phyloP scores from a whole-genome alignment of 1,284 basidiomycete species.

The Trametes sp. region DNA sequence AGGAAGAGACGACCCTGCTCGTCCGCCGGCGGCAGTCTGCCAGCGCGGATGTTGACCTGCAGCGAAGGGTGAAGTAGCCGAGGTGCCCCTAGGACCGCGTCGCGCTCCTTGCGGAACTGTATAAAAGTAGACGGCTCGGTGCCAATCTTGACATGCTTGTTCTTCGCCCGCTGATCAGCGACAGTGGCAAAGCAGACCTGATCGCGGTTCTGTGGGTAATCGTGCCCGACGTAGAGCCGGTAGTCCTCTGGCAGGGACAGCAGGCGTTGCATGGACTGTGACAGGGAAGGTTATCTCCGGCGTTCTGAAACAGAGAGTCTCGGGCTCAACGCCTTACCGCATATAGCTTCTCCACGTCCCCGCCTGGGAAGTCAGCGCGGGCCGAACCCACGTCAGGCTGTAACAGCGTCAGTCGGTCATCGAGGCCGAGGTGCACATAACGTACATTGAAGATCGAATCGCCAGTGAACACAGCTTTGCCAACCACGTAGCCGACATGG shows the following conservation, averaged over 20 bases:
- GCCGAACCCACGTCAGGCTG: constrained; percentile 52
- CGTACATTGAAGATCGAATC: constrained; percentile 52
- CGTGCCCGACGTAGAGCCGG: constrained; percentile 51
- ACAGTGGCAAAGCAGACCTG: constrained; percentile 46
- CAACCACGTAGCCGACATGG: constrained; percentile 49
- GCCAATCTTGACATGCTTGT: constrained; percentile 46
- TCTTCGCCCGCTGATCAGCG: constrained; percentile 43
- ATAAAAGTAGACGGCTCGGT: constrained; percentile 45
- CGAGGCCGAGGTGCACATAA: neutral
- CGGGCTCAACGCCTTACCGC: constrained; percentile 36
- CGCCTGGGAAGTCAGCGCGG: constrained; percentile 51
- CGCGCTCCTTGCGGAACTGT: constrained; percentile 44
- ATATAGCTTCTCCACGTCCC: constrained; percentile 47
- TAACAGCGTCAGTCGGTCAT: neutral
- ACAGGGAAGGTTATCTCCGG: constrained; percentile 7
- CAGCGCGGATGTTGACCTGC: constrained; percentile 51
- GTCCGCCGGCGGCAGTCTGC: constrained; percentile 47
- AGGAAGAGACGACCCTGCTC: constrained; percentile 39
- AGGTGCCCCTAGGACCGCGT: constrained; percentile 46
- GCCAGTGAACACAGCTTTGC: constrained; percentile 49
- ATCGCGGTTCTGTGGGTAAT: constrained; percentile 46
- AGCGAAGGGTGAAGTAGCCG: constrained; percentile 49
- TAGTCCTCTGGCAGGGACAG: constrained; percentile 46
- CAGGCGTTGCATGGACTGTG: constrained; percentile 49
- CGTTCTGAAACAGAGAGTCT: constrained; percentile 17